A percentile compares a stretch with the other conserved stretches of the same genome.
phyloP scores from a whole-genome alignment of 1,139 yeast genomes.

The Taphrina populina region DNA sequence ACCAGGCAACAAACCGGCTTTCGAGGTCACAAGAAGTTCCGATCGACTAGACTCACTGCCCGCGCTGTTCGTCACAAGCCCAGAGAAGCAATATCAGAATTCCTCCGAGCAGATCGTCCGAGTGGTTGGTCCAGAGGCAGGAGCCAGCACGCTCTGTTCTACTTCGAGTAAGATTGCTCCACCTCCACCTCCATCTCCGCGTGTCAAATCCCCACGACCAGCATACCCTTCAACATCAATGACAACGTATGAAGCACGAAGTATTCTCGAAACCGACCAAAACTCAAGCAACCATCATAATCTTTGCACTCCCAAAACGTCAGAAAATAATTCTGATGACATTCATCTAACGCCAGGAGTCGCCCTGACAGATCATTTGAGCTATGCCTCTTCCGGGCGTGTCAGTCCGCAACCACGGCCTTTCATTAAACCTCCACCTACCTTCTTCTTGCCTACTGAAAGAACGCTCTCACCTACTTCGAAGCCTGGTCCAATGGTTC shows the following conservation, averaged over 20 bases:
- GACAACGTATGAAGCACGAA: too few relatives aligned
- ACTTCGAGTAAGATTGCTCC: conserved; percentile 7
- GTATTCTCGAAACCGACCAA: neutral
- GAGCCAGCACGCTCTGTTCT: neutral
- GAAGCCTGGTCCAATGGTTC: conserved; percentile 13
- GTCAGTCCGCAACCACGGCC: too few relatives aligned
- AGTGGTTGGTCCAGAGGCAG: neutral
- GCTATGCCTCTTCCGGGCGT: conserved; percentile 2
- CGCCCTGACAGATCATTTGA: neutral
- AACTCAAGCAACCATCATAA: neutral
- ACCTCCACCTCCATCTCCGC: conserved; percentile 31
- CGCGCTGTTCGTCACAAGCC: neutral
- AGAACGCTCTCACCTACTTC: too few relatives aligned
- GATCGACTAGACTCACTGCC: neutral
- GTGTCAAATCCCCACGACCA: conserved; percentile 24
- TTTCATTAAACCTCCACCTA: too few relatives aligned
- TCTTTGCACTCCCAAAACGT: too few relatives aligned
- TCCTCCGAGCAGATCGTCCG: neutral
- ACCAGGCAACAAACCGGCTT: too few relatives aligned
- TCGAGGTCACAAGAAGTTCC: too few relatives aligned
- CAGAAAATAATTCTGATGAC: neutral
- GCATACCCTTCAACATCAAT: too few relatives aligned
- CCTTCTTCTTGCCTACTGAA: too few relatives aligned
- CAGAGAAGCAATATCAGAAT: neutral
- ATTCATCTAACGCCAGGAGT: neutral